Evolutionary conservation across 1,284 basidiomycete species (phyloP).

Genomic region (Filobasidium uniguttulatum): DNA sequence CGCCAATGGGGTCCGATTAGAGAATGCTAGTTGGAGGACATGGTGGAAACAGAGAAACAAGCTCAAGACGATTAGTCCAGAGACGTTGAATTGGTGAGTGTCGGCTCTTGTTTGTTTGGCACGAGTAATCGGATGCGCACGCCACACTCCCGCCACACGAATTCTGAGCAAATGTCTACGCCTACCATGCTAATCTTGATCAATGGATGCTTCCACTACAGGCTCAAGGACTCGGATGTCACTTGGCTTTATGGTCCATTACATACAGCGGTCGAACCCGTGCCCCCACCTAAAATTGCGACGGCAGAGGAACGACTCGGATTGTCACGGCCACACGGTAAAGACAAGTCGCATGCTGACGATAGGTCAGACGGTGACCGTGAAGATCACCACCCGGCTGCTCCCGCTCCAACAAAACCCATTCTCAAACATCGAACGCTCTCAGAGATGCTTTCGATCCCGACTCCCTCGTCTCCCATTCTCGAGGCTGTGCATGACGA

Average conservation of each 20-base stretch:
- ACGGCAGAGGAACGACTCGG: slow-evolving; percentile 44
- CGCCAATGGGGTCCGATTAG: slow-evolving; percentile 82
- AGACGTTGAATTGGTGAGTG: slow-evolving; percentile 95
- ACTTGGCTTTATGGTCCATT: slow-evolving; percentile 98
- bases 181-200: slow-evolving; percentile 13
- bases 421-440: slow-evolving; percentile 94
- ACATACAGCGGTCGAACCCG: slow-evolving; percentile 70
- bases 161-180: not conserved
- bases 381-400: too few relatives aligned
- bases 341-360: slow-evolving; percentile 11
- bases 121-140: too few relatives aligned
- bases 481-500: slow-evolving; percentile 36
- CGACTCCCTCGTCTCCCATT: slow-evolving; percentile 45
- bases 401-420: slow-evolving; percentile 57
- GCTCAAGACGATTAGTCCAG: slow-evolving; percentile 85
- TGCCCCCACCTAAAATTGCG: slow-evolving; percentile 42
- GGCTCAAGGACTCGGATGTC: slow-evolving; percentile 98
- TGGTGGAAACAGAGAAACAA: slow-evolving; percentile 99
- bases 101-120: not conserved
- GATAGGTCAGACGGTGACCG: slow-evolving; percentile 3
- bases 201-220: slow-evolving; percentile 37
- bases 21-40: slow-evolving; percentile 96
- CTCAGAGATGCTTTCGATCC: slow-evolving; percentile 61
- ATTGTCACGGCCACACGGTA: slow-evolving; percentile 33
- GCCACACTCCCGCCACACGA: too few relatives aligned